These are phyloP conservation scores for Dentipellis sp. DNA, from an alignment of 768 basidiomycete species.

Conservation along the genomic window DNA sequence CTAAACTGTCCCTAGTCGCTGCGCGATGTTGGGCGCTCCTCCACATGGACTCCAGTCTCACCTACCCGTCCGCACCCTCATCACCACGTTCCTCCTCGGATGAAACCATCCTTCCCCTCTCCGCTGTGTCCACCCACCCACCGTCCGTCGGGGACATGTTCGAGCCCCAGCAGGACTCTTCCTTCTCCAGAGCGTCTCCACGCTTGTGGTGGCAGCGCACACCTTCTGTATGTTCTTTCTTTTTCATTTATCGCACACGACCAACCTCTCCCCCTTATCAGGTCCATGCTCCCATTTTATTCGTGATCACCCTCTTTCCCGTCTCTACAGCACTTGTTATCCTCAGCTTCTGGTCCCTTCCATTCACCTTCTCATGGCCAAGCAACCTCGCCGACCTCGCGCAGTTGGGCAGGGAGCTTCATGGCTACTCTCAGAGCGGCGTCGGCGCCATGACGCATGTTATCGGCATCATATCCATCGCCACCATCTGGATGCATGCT, in stretches of 20 bases:
- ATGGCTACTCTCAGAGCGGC: constrained; percentile 71
- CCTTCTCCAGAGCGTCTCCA: neutral
- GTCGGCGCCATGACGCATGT: constrained; percentile 61
- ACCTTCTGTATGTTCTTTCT: constrained; percentile 7
- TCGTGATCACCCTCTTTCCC: constrained; percentile 58
- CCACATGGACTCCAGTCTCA: constrained; percentile 3
- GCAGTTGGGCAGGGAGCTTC: constrained; percentile 64
- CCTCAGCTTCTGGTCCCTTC: constrained; percentile 41
- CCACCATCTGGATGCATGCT: constrained; percentile 92
- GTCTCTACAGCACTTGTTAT: constrained; percentile 53
- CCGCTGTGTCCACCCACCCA: neutral
- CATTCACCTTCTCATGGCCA: constrained; percentile 71
- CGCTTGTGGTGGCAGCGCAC: constrained; percentile 10
- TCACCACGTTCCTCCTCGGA: constrained; percentile 36
- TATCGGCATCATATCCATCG: constrained; percentile 70
- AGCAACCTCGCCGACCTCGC: constrained; percentile 68
- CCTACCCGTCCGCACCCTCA: constrained; percentile 7
- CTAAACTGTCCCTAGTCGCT: constrained; percentile 12
- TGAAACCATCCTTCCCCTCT: constrained; percentile 13
- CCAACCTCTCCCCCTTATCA: constrained; percentile 13
- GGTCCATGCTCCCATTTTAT: constrained; percentile 57
- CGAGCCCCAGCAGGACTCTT: constrained; percentile 1
- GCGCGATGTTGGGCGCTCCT: constrained; percentile 7
- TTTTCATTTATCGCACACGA: constrained; percentile 9
- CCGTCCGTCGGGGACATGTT: constrained; percentile 3